Evolutionary conservation across 169 alveolate genomes (phyloP).

Genomic region (Amoebophrya sp.): DNA sequence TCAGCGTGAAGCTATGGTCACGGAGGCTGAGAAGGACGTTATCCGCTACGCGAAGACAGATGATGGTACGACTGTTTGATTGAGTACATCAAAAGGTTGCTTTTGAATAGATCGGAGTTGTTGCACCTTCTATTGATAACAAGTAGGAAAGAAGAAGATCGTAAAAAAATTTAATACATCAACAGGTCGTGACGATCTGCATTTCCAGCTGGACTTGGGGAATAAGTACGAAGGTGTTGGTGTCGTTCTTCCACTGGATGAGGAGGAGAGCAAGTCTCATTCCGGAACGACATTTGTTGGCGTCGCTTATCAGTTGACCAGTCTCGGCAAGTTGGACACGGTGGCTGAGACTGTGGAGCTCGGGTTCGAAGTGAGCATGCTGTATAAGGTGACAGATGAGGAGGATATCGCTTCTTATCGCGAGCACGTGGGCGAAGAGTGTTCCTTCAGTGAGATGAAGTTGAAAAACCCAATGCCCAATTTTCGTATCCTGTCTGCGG

Average conservation of each 20-base stretch:
- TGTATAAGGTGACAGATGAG: background rate
- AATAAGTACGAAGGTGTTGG: background rate
- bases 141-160: too few relatives aligned
- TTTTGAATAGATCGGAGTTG: too few relatives aligned
- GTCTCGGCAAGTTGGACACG: slow-evolving; percentile 3
- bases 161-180: too few relatives aligned
- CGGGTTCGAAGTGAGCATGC: background rate
- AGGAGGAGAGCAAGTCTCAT: background rate
- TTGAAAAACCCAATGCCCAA: background rate
- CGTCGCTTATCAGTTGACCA: background rate
- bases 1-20: background rate
- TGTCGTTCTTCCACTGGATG: background rate
- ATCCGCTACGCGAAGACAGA: background rate
- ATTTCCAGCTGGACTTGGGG: slow-evolving; percentile 8
- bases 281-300: background rate
- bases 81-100: too few relatives aligned
- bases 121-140: too few relatives aligned
- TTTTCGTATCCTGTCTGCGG: background rate
- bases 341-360: background rate
- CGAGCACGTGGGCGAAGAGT: background rate
- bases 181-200: background rate
- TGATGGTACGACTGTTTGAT: too few relatives aligned
- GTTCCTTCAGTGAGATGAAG: background rate
- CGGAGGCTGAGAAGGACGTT: slow-evolving; percentile 16
- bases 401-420: background rate